These are phyloP conservation scores for Pseudogymnoascus sp. DNA, from an alignment of 2,329 filamentous ascomycete genomes.

Conservation along the genomic window DNA sequence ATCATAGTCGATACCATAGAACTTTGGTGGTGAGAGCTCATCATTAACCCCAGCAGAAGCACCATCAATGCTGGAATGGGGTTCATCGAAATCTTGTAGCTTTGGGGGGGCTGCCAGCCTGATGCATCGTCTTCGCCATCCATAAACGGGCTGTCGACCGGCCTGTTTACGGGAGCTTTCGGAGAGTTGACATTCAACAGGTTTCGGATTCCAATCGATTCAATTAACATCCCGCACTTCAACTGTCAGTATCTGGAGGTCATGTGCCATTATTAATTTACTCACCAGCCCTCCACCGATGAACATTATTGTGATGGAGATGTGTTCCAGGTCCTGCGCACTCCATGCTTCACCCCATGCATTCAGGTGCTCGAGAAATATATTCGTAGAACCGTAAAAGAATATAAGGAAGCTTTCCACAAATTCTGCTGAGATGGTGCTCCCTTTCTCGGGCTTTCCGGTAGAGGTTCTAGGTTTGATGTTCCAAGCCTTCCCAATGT, in stretches of 20 bases:
- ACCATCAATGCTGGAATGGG: constrained; percentile 84
- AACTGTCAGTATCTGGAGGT: constrained; percentile 20
- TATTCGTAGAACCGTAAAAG: constrained; percentile 79
- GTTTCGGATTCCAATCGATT: constrained; percentile 62
- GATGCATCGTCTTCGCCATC: constrained; percentile 35
- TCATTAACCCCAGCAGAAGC: constrained; percentile 83
- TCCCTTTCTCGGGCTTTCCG: constrained; percentile 50
- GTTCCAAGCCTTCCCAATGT: constrained; percentile 67
- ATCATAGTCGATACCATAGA: constrained; percentile 85
- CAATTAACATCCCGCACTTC: constrained; percentile 75
- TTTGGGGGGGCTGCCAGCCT: constrained; percentile 52
- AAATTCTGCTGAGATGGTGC: constrained; percentile 73
- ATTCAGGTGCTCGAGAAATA: constrained; percentile 85
- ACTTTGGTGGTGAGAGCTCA: constrained; percentile 73
- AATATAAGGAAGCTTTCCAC: constrained; percentile 86
- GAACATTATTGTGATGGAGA: constrained; percentile 89
- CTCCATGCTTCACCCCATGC: constrained; percentile 65
- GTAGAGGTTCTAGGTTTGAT: constrained; percentile 50
- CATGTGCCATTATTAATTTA: constrained; percentile 17
- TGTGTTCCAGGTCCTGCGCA: constrained; percentile 77
- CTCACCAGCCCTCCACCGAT: constrained; percentile 81
- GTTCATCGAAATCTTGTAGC: constrained; percentile 73
- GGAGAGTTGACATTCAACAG: constrained; percentile 47
- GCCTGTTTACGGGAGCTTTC: constrained; percentile 33
- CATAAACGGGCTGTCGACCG: constrained; percentile 26